Base-by-base conservation (phyloP, 352 stramenopile species). In the Phytophthora sansomeana region DNA sequence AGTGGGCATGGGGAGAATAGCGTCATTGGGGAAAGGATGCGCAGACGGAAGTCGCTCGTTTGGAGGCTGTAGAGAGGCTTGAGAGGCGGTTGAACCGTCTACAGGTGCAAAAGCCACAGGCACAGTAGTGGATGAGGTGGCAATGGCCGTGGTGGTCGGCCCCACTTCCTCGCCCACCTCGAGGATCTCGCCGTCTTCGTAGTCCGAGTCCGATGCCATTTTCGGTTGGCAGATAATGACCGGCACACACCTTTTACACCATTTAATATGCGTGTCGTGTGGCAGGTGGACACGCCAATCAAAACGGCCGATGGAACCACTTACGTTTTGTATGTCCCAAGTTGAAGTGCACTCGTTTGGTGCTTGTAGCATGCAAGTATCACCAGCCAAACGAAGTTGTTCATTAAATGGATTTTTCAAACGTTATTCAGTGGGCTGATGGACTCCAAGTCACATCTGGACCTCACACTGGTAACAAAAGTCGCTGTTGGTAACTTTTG, bases 141-240 rank as follows among this genome's bases (percentile, higher is more conserved):
- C 24, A 13, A 17, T 5, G 16, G 36, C 1, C 9, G 38, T 11
- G 26, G 55, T 19, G n/a, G n/a, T 6, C 46, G 48, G 49, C 55
- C 75, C 55, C 16, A 59, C 48, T 57, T 87, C 81, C 46, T 89
- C 73, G 54, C 80, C 81, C 58, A 90, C 83, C 64, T 92, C 81
- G 17, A 89, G 62, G 55, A 92, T 88, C 70, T 92, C 83, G 53
- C 83, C 83, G 32, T 92, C 83, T 77, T 92, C 83, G 59, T 81
- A 89, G 47, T 89, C 78, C 29, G 67, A 63, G 32, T 81, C 72
- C 13, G 49, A 73, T 48, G 60, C 54, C 69, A 77, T 61, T 63
- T 57, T 6, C 58, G 57, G 33, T 52, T 65, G 57, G 47, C 13
- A 42, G 38, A 43, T 43, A 43, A 43, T 43, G 38, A 24, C n/a